Evolutionary conservation across 2,329 filamentous ascomycete species (phyloP).

Genomic region (Onygenales sp.): DNA sequence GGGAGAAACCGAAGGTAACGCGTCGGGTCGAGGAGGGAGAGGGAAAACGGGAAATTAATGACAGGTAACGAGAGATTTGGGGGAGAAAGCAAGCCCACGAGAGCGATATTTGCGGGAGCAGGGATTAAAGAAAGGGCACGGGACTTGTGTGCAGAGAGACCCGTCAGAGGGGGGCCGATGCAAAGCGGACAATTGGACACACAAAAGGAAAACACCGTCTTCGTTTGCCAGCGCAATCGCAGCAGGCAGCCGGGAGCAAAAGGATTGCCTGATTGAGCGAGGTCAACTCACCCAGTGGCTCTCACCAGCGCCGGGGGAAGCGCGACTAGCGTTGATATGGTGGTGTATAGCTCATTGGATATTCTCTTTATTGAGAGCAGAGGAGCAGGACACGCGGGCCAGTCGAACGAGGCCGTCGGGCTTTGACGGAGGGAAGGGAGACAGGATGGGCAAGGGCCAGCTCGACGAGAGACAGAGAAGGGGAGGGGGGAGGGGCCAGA

Average conservation of each 20-base stretch:
- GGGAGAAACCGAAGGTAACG: constrained; percentile 11
- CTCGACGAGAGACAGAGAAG: not conserved
- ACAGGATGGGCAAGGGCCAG: too few species aligned
- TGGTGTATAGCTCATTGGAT: constrained; percentile 2
- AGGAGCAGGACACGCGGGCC: constrained; percentile 12
- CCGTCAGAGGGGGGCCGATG: constrained; percentile 2
- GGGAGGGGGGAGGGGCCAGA: constrained; percentile 13
- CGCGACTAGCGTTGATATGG: constrained; percentile 1
- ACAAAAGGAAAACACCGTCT: constrained; percentile 18
- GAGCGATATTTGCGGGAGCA: constrained; percentile 4
- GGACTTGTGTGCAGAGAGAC: not conserved
- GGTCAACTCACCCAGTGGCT: not conserved
- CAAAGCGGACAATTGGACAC: constrained; percentile 6
- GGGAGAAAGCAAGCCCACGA: constrained; percentile 9
- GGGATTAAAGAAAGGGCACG: constrained; percentile 4
- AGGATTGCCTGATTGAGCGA: not conserved
- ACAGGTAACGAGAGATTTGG: constrained; percentile 2
- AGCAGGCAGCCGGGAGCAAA: constrained; percentile 16
- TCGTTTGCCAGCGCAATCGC: constrained; percentile 26
- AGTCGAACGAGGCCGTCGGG: constrained; percentile 6
- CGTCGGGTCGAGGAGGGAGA: constrained; percentile 1
- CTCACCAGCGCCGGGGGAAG: not conserved
- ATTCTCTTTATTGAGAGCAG: constrained; percentile 22
- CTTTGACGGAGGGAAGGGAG: constrained; percentile 2
- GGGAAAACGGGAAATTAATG: constrained; percentile 6